A percentile compares a stretch with the other conserved stretches of the same genome.
Evolutionary conservation across 2,329 filamentous ascomycete genomes (phyloP).

Genomic region (Arthrobotrys musiformis): DNA sequence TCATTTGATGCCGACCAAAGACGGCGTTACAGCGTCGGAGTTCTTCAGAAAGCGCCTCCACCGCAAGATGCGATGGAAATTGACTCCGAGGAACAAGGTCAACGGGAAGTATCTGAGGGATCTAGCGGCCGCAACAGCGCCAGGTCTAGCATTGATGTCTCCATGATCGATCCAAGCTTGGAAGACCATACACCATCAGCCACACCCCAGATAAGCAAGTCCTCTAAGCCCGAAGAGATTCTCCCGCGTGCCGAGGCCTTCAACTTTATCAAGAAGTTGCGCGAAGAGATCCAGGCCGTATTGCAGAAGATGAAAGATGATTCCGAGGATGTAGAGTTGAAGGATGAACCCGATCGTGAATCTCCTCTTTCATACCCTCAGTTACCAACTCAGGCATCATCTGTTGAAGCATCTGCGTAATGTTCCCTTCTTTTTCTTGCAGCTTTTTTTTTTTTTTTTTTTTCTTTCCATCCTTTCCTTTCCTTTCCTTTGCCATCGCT

Average conservation of each 20-base stretch:
- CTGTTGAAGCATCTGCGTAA: constrained; percentile 38
- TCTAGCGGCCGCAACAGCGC: constrained; percentile 29
- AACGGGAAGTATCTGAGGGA: constrained; percentile 25
- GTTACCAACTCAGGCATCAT: constrained; percentile 5
- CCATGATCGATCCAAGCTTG: constrained; percentile 51
- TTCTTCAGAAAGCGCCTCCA: constrained; percentile 72
- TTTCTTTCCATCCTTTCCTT: neutral
- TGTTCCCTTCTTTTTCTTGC: neutral
- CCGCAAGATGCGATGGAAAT: constrained; percentile 61
- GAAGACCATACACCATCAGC: constrained; percentile 41
- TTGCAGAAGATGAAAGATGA: constrained; percentile 31
- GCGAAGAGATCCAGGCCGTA: constrained; percentile 36
- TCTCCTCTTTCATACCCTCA: constrained; percentile 39
- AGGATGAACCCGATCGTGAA: constrained; percentile 24
- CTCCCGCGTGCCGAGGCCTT: constrained; percentile 32
- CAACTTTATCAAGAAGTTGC: constrained; percentile 38
- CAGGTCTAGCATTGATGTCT: constrained; percentile 48
- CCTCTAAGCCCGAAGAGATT: constrained; percentile 36
- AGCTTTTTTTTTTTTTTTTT: neutral
- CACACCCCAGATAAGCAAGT: neutral
- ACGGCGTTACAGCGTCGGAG: constrained; percentile 74
- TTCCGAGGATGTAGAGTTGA: constrained; percentile 28
- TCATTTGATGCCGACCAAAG: constrained; percentile 73
- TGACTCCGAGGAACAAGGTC: constrained; percentile 55
- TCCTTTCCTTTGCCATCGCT: neutral